phyloP scores from a whole-genome alignment of 169 alveolate genomes.

The Miamiensis avidus region DNA sequence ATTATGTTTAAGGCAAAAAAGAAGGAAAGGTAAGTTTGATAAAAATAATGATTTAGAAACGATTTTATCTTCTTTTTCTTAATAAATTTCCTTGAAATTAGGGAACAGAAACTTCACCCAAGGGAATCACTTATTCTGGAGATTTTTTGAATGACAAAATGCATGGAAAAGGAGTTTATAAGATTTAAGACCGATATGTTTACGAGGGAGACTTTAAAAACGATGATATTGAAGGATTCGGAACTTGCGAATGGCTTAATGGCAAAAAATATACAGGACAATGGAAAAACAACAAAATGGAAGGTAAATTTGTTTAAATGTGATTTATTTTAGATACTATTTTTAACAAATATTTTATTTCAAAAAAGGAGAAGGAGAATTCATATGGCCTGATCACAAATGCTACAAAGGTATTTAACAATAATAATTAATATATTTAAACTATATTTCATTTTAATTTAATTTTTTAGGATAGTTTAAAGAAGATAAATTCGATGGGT shows the following conservation, averaged over 20 bases:
- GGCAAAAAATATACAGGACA: constrained; percentile 64
- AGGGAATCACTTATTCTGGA: constrained; percentile 72
- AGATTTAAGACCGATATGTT: constrained; percentile 42
- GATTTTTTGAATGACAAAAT: constrained; percentile 61
- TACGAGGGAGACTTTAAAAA: constrained; percentile 59
- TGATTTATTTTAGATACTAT: no score
- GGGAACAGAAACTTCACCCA: constrained; percentile 69
- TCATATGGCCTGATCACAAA: neutral
- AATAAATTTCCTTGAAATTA: no score
- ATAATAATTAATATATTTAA: no score
- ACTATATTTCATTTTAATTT: no score
- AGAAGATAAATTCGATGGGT: neutral
- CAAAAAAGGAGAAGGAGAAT: neutral
- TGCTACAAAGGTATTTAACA: neutral
- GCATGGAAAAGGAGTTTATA: constrained; percentile 69
- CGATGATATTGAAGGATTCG: constrained; percentile 61
- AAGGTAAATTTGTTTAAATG: constrained; percentile 57
- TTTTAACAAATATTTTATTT: no score
- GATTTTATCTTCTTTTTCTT: constrained; percentile 22
- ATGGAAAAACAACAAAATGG: constrained; percentile 54
- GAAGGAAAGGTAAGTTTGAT: neutral
- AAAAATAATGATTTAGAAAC: no score
- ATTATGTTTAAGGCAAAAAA: neutral
- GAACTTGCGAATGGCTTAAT: constrained; percentile 63
- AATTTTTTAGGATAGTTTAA: no score